Conservation (phyloP, 2,329 filamentous ascomycete genomes). For the Aspergillus carbonarius region DNA sequence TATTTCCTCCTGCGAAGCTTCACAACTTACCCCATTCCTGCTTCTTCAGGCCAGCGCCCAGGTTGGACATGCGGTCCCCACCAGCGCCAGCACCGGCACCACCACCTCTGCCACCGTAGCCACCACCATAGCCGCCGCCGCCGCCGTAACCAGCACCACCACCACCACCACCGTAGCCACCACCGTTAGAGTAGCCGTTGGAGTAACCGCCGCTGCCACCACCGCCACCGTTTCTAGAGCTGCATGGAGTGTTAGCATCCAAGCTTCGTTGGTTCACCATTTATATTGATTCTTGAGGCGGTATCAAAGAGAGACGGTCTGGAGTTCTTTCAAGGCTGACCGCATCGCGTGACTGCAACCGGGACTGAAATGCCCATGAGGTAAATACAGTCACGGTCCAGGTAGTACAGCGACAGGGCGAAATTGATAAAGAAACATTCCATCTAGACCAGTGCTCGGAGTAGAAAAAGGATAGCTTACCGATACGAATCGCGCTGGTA, state of each 20-base stretch:
- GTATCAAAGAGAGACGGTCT: background rate
- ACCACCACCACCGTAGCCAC: slow-evolving; percentile 39
- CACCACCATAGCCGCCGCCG: slow-evolving; percentile 31
- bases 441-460: background rate
- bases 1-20: background rate
- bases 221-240: slow-evolving; percentile 46
- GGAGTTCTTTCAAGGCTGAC: background rate
- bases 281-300: background rate
- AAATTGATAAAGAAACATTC: background rate
- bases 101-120: slow-evolving; percentile 35
- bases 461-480: slow-evolving; percentile 27
- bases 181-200: slow-evolving; percentile 48
- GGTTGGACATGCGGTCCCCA: slow-evolving; percentile 90
- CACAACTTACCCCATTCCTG: slow-evolving; percentile 77
- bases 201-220: slow-evolving; percentile 54
- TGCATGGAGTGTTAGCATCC: slow-evolving; percentile 13
- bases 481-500: slow-evolving; percentile 57
- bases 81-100: slow-evolving; percentile 60
- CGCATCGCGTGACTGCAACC: background rate
- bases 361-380: background rate
- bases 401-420: background rate
- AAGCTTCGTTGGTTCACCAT: slow-evolving; percentile 11
- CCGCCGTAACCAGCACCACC: slow-evolving; percentile 30
- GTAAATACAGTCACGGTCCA: background rate
- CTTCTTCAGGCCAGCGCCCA: slow-evolving; percentile 82